Base-by-base conservation (phyloP, 164 flowering plant genomes). In the Litsea cubeba region DNA sequence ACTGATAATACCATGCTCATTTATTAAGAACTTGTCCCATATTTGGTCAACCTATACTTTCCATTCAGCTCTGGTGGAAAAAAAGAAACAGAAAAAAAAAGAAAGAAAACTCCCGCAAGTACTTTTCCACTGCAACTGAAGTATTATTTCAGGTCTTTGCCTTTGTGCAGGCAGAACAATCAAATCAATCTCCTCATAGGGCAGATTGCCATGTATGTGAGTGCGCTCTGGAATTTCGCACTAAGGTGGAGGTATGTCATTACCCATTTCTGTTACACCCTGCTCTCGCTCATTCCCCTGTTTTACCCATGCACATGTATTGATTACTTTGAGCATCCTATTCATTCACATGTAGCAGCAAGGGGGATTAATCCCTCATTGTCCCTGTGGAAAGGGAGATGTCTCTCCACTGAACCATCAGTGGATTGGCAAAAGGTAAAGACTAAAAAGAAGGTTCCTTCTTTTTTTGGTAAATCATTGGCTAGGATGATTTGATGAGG, bases 151-250 rank as follows among this genome's bases (percentile, higher is more conserved):
- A 95, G 99, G 96, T 95, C 40, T 95, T 93, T 88, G 99, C 98
- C 76, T 95, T 95, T 83, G 93, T 93, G 63, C 81, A 69, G 62
- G 83, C 96, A 50, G 83, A 85, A 72, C 81, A 83, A 66, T 80
- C 88, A 58, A 86, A 79, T 63, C 73, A 70, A 72, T 69, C 88
- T 32, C 89, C 92, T 7, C 99, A 95, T 72, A 88, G 85, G 82
- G 85, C 97, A 71, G 89, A 87, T 58, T 95, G 99, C 75, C 99
- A 95, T 79, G 98, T 95, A 32, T 93, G 98, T 76, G 89, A 85
- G 70, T 80, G 90, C 81, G 78, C 87, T 26, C 78, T 95, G 49
- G 96, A 90, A 76, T 93, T 93, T 75, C 91, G 90, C 25, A 87
- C 92, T 62, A 93, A 86, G 76, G 87, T 83, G 69, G 99, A 90